Evolutionary conservation across 371 early-diverging fungal genomes (phyloP), one percentile per base, ranked within the genome.

Genomic region (Gilbertella persicaria): DNA sequence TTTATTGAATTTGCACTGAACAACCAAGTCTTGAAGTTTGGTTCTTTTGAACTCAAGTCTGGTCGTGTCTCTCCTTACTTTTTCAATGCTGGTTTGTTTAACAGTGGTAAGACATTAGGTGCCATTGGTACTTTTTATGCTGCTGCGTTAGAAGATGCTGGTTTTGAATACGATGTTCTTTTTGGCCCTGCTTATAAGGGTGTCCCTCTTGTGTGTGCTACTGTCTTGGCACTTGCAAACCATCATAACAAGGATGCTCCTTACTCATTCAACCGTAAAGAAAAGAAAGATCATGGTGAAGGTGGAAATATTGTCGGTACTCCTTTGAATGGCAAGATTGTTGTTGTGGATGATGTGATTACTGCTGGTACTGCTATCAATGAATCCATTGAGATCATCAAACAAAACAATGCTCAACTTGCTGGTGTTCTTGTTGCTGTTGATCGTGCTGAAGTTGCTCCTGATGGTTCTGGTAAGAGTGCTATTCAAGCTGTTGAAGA

Each of bases 131-230:
- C 79, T 28, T 93, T 84, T 79, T 98, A 96, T 63, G 95, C 97
- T 17, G 84, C 91, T 12, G 91, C 93, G 16, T 79, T 97, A 26
- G 61, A 73, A 28, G 92, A 93, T 67, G 73, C 73, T 5, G 69
- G 65, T 6, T 69, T 94, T 40, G 53, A 75, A 25, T 93, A 88
- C 69, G 93, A 94, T 73, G 86, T 95, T 37, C 74, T 98, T 43
- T 97, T 97, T 78, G 98, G 98, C 12, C 97, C 98, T 6, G 98
- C 98, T 14, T 98, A 98, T 86, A 98, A 98, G 84, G 98, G 97
- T 44, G 92, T 98, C 51, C 97, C 98, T 10, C 80, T 98, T 14
- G 95, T 91, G 2, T 81, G 91, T 23, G 75, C 95, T 8, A 88
- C 93, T 13, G 90, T 88, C 21, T 76, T 95, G 16, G 79, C 91